phyloP scores from a whole-genome alignment of 164 flowering plant genomes.

The Dillenia turbinata region DNA sequence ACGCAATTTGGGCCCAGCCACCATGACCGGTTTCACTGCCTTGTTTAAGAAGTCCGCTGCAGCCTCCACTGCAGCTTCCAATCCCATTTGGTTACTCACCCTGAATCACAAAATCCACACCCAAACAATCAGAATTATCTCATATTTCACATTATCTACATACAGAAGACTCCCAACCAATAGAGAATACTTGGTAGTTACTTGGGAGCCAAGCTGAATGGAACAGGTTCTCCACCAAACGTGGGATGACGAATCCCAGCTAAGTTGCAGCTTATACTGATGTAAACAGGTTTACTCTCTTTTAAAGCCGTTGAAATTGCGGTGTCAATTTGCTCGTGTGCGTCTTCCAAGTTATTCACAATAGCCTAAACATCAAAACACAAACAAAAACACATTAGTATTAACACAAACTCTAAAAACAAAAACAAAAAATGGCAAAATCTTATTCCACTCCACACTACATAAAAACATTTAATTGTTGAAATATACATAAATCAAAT shows the following conservation, averaged over 20 bases:
- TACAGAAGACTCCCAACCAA: not conserved
- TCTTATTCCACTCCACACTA: not conserved
- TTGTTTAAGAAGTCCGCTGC: constrained; percentile 74
- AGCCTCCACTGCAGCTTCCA: constrained; percentile 84
- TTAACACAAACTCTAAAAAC: not conserved
- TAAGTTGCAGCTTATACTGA: constrained; percentile 77
- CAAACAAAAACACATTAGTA: too few species aligned
- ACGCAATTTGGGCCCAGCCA: constrained; percentile 75
- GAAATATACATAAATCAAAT: not conserved
- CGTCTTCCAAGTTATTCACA: constrained; percentile 81
- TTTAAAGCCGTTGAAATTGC: constrained; percentile 76
- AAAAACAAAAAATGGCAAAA: not conserved
- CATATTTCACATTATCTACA: not conserved
- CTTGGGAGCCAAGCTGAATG: constrained; percentile 62
- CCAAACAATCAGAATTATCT: too few species aligned
- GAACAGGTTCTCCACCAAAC: constrained; percentile 75
- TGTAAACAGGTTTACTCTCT: constrained; percentile 93
- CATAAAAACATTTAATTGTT: not conserved
- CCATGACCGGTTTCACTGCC: constrained; percentile 87
- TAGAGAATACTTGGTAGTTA: constrained; percentile 8
- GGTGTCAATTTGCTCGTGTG: constrained; percentile 80
- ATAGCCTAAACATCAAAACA: constrained; percentile 45
- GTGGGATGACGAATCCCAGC: constrained; percentile 78
- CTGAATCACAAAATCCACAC: constrained; percentile 21
- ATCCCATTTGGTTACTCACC: constrained; percentile 57